A percentile compares a stretch with the other conserved stretches of the same genome.
phyloP scores from a whole-genome alignment of 2,329 filamentous ascomycete genomes.

The Seiridium unicorne region DNA sequence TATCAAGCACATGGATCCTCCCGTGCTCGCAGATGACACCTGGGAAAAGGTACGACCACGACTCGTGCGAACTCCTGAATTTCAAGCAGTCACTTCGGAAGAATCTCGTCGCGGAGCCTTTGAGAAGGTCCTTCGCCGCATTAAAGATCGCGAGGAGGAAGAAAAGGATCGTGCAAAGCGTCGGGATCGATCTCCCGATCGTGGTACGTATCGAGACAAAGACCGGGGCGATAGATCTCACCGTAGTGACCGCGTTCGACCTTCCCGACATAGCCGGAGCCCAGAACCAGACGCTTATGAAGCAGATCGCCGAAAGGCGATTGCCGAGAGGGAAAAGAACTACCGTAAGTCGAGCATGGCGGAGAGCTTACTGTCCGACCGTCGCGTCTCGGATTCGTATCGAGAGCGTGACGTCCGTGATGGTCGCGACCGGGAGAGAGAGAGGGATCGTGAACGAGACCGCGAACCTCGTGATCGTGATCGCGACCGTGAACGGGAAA shows the following conservation, averaged over 20 bases:
- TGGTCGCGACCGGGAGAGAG: constrained; percentile 34
- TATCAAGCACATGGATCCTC: constrained; percentile 88
- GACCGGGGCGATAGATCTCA: constrained; percentile 64
- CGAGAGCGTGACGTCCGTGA: constrained; percentile 38
- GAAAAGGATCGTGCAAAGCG: constrained; percentile 65
- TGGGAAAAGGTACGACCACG: constrained; percentile 86
- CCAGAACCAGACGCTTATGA: constrained; percentile 95
- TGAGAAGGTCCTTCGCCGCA: constrained; percentile 84
- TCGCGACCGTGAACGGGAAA: constrained; percentile 30
- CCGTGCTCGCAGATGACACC: constrained; percentile 72
- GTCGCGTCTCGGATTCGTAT: constrained; percentile 46
- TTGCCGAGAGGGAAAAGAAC: constrained; percentile 89
- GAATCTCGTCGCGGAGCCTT: constrained; percentile 81
- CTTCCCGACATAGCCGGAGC: constrained; percentile 71
- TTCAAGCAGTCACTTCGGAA: constrained; percentile 77
- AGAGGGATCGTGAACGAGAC: constrained; percentile 38
- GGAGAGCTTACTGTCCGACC: constrained; percentile 58
- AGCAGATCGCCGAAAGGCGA: constrained; percentile 89
- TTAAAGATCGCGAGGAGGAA: constrained; percentile 90
- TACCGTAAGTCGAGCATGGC: constrained; percentile 79
- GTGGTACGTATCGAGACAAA: constrained; percentile 51
- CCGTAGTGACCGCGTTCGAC: constrained; percentile 52
- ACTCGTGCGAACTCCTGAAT: constrained; percentile 80
- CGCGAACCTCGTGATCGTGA: constrained; percentile 39
- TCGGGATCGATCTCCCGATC: constrained; percentile 56